phyloP scores from a whole-genome alignment of 1,284 basidiomycete genomes.

The Taiwanofungus camphoratus region DNA sequence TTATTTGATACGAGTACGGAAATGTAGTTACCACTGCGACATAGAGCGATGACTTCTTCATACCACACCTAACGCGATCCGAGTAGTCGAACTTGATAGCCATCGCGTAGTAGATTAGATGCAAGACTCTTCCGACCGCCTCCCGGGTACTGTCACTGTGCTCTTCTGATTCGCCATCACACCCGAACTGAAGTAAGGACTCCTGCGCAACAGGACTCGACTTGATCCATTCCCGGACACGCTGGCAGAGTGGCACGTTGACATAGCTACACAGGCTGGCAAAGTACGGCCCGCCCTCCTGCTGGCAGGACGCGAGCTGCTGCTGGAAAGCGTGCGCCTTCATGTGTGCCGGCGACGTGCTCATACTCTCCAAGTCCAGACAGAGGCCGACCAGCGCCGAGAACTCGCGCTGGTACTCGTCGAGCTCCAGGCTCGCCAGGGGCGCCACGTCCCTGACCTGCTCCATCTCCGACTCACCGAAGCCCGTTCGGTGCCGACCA shows the following conservation, averaged over 20 bases:
- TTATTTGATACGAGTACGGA: no score
- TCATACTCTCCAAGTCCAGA: not conserved
- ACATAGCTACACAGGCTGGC: not conserved
- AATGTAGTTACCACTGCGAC: conserved; percentile 1
- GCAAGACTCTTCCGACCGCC: not conserved
- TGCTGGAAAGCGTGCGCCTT: not conserved
- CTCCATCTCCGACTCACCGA: not conserved
- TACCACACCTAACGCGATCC: not conserved
- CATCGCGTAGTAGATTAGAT: not conserved
- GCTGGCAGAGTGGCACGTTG: not conserved
- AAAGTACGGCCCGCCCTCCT: not conserved
- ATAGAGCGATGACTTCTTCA: not conserved
- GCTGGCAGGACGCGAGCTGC: not conserved
- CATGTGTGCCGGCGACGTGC: not conserved
- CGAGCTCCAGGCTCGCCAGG: not conserved
- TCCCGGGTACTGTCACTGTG: not conserved
- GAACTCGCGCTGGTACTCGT: not conserved
- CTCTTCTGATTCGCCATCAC: not conserved
- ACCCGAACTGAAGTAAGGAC: not conserved
- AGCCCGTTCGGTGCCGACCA: no score
- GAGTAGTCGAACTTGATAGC: conserved; percentile 1
- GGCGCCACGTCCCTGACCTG: not conserved
- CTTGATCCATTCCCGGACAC: not conserved
- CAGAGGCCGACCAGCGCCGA: not conserved
- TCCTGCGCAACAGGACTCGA: not conserved